Conservation (phyloP, 768 basidiomycete species). For the Symmetrospora coprosmae region DNA sequence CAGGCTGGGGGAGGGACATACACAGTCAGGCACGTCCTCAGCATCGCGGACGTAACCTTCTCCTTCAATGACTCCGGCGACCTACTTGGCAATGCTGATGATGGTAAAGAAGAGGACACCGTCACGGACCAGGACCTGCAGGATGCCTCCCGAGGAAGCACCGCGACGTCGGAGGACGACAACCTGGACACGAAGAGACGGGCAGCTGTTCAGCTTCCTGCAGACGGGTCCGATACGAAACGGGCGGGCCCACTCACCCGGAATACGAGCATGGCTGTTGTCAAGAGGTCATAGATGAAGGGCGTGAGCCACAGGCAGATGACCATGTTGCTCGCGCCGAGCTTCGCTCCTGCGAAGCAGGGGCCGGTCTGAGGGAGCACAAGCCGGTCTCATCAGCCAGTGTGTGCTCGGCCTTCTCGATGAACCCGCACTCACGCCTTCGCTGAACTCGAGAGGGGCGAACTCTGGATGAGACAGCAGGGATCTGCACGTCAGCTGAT, state of each 20-base stretch:
- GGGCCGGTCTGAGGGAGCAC: background rate
- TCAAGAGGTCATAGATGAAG: background rate
- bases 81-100: background rate
- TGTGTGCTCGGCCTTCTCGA: no score
- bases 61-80: background rate
- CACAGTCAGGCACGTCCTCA: background rate
- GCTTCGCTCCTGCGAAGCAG: constrained; percentile 10
- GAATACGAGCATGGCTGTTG: background rate
- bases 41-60: background rate
- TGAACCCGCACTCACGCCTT: no score
- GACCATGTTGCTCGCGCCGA: background rate
- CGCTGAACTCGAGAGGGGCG: background rate
- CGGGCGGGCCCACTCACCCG: background rate
- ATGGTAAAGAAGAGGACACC: constrained; percentile 10
- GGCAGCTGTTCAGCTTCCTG: no score
- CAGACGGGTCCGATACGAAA: constrained; percentile 6
- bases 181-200: background rate
- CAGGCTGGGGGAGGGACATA: background rate
- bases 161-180: background rate
- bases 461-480: background rate
- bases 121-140: background rate
- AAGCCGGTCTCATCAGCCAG: no score
- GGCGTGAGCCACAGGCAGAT: constrained; percentile 5
- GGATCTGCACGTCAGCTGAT: background rate
- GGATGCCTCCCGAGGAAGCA: background rate